phyloP scores from a whole-genome alignment of 768 basidiomycete genomes.

The Tephrocybe sp. region DNA sequence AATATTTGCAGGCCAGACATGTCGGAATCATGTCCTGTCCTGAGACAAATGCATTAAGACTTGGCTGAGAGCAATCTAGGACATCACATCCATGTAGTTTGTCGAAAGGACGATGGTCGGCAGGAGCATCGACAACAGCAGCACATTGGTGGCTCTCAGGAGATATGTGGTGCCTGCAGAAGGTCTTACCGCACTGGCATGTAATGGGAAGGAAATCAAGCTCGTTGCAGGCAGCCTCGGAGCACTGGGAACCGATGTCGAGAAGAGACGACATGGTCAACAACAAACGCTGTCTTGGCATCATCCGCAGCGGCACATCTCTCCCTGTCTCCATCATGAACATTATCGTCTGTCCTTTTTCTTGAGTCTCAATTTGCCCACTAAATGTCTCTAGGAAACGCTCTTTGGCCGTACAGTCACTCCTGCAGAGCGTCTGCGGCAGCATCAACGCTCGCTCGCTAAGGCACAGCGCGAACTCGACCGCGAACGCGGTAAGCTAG shows the following conservation, averaged over 20 bases:
- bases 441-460: constrained; percentile 93
- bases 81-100: constrained; percentile 52
- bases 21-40: constrained; percentile 28
- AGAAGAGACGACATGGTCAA: constrained; percentile 36
- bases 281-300: background rate
- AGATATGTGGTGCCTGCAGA: constrained; percentile 64
- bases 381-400: constrained; percentile 64
- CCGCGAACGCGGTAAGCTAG: constrained; percentile 90
- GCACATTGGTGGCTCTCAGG: constrained; percentile 63
- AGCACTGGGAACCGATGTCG: constrained; percentile 65
- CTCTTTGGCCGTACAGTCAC: constrained; percentile 94
- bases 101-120: constrained; percentile 16
- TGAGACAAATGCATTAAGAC: constrained; percentile 43
- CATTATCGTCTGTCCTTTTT: constrained; percentile 59
- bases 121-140: constrained; percentile 3
- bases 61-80: constrained; percentile 52
- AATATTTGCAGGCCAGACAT: constrained; percentile 52
- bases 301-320: constrained; percentile 11
- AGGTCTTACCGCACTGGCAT: constrained; percentile 59
- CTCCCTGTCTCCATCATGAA: constrained; percentile 55
- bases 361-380: background rate
- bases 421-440: constrained; percentile 93
- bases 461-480: constrained; percentile 99
- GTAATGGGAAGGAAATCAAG: constrained; percentile 79
- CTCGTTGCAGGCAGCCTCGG: constrained; percentile 54